Base-by-base conservation (phyloP, 352 stramenopile species). In the Globisporangium barbulae region DNA sequence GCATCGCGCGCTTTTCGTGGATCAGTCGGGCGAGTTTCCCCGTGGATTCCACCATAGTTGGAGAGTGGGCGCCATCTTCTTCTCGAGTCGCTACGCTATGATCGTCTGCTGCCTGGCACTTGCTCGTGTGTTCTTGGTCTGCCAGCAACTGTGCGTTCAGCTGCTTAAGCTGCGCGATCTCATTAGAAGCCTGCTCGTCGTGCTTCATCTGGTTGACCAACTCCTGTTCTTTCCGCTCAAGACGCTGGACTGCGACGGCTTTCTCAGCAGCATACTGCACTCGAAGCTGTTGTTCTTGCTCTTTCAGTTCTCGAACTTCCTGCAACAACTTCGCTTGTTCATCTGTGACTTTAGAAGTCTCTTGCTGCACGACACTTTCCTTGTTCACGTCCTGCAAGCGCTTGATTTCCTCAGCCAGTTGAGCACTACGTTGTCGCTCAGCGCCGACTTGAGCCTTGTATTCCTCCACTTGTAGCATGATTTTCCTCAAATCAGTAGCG, bases 1-100 rank as follows among this genome's bases (percentile, higher is more conserved):
- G 65, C 15, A 88, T 54, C 21, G 69, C 65, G 25, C 74, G 65
- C 65, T 85, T 90, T 47, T 87, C 81, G 30, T 65, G 66, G 9
- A 76, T 52, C 30, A 79, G 65, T 6, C 30, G 22, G 47, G 63
- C 64, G 21, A 79, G 17, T 31, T 47, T 28, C 8, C 61, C 22
- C 5, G 67, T 64, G 5, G 5, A 37, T 4, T 53, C 31, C 7
- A 12, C 22, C 15, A 0, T 53, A 8, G 13, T 58, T 54, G 28
- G 30, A 19, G 13, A 64, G n/a, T 45, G 49, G 6, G 33, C 10
- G 33, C 17, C 47, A 5, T 8, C 6, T 42, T 13, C 15, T 3
- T 22, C 53, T 44, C 17, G 52, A 41, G 5, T 19, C 12, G 9
- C 31, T 9, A n/a, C 25, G 9, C 31, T 44, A 31, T 21, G 10